These are phyloP conservation scores for Diplodia intermedia DNA, from an alignment of 2,329 filamentous ascomycete species.

Conservation along the genomic window DNA sequence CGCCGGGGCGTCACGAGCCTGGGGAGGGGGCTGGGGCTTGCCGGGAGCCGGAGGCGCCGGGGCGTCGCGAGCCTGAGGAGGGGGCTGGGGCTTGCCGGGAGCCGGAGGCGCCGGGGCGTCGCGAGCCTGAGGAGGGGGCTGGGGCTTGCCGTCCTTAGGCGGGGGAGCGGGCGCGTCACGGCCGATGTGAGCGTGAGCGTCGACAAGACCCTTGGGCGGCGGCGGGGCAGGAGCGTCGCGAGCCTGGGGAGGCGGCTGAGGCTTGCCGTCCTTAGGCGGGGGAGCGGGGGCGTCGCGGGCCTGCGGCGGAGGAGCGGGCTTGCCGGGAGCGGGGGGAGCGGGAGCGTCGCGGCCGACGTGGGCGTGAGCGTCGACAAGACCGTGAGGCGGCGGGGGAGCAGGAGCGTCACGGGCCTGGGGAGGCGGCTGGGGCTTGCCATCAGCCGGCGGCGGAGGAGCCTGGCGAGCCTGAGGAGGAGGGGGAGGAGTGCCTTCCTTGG, in stretches of 20 bases:
- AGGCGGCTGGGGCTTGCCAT: slow-evolving; percentile 4
- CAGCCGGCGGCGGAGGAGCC: not conserved
- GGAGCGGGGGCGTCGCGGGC: not conserved
- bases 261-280: not conserved
- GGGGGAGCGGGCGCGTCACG: not conserved
- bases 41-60: no score
- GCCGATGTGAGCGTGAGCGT: not conserved
- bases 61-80: not conserved
- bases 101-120: not conserved
- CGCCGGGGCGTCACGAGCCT: not conserved
- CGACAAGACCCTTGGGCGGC: not conserved
- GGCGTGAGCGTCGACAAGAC: slow-evolving; percentile 7
- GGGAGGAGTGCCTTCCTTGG: not conserved
- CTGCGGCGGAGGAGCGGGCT: not conserved
- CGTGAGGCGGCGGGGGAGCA: not conserved
- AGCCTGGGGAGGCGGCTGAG: not conserved
- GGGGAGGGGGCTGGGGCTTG: not conserved
- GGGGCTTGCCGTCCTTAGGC: not conserved
- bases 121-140: not conserved
- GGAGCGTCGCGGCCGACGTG: slow-evolving; percentile 13
- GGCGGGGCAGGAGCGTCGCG: not conserved
- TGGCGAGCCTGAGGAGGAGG: slow-evolving; percentile 9
- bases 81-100: not conserved
- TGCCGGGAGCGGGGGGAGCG: not conserved
- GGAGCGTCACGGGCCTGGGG: not conserved